Evolutionary conservation across 768 basidiomycete species (phyloP), one percentile per base, ranked within the genome.

Genomic region (Amanita pseudoporphyria): DNA sequence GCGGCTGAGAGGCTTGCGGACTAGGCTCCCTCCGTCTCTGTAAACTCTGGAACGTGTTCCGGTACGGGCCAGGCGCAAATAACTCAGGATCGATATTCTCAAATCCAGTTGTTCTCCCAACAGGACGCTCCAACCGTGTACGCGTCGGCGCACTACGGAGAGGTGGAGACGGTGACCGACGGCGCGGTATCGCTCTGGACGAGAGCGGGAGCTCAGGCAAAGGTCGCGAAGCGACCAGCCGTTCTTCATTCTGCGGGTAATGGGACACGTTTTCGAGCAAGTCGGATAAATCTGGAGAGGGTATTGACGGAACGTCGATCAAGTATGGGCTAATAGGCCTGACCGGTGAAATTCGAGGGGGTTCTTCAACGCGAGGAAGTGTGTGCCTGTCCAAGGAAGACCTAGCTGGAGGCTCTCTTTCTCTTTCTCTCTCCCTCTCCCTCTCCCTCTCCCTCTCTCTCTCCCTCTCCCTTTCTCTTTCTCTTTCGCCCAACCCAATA

Each of bases 1-100:
- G 62, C 16, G 68, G 60, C 33, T 57, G 64, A 10, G 58, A 52
- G 18, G 56, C 47, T 43, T 44, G 48, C 28, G 51, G 35, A 47
- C 30, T 45, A 32, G 54, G 38, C 7, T 48, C 46, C 18, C 53
- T 26, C 14, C 49, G 41, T 38, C 44, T 49, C n/a, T 16, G 53
- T 24, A 48, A 55, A 44, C 70, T 64, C 47, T 71, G 68, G 52
- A 78, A 62, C 2, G 76, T 75, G 44, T 71, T 71, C 22, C 74
- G 60, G 62, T 76, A 76, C 1, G 72, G 71, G 3, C 76, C 75
- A 38, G 73, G 69, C 7, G 66, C 65, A 54, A 71, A 72, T 1
- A 64, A 58, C 10, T 66, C 61, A 0, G 69, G 63, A 54, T 72
- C 60, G 10, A 71, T 53, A 32, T 55, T 51, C 16, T 57, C 52